Percentiles rank a stretch among this genome's conserved stretches.
Conservation (phyloP, 176 grass and related monocot genomes). For the Cenchrus americanus region DNA sequence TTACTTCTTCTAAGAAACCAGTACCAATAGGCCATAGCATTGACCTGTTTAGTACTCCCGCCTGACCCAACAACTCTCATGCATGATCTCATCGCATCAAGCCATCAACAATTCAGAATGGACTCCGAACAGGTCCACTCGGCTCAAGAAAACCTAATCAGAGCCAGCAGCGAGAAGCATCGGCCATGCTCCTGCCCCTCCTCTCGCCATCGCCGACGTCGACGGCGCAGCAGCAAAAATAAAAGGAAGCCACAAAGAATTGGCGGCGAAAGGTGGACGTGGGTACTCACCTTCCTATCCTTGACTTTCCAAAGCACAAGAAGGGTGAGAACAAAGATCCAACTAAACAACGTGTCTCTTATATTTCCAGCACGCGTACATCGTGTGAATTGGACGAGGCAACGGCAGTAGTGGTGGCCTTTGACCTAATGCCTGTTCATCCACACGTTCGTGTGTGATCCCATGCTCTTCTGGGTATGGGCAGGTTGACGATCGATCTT, state of each 20-base stretch:
- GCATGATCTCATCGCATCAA: conserved; percentile 7
- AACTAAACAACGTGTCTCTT: not conserved
- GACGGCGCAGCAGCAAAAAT: no score
- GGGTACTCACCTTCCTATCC: conserved; percentile 12
- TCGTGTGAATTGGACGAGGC: not conserved
- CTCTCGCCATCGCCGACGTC: not conserved
- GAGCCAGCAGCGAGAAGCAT: not conserved
- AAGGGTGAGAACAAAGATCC: not conserved
- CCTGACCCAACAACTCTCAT: not conserved
- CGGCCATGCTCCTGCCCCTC: not conserved
- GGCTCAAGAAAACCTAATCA: not conserved
- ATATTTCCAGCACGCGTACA: not conserved
- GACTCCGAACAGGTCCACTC: not conserved
- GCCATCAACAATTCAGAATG: not conserved
- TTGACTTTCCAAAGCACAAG: conserved; percentile 17
- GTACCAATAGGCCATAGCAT: no score
- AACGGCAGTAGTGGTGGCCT: not conserved
- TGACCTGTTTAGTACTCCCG: not conserved
- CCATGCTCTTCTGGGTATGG: not conserved
- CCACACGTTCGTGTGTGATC: not conserved
- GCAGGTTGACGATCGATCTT: not conserved
- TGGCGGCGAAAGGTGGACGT: not conserved
- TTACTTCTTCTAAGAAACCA: not conserved
- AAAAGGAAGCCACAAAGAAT: no score
- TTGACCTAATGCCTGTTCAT: not conserved